Evolutionary conservation across 1,284 basidiomycete genomes (phyloP).

Genomic region (Athelia sp.): DNA sequence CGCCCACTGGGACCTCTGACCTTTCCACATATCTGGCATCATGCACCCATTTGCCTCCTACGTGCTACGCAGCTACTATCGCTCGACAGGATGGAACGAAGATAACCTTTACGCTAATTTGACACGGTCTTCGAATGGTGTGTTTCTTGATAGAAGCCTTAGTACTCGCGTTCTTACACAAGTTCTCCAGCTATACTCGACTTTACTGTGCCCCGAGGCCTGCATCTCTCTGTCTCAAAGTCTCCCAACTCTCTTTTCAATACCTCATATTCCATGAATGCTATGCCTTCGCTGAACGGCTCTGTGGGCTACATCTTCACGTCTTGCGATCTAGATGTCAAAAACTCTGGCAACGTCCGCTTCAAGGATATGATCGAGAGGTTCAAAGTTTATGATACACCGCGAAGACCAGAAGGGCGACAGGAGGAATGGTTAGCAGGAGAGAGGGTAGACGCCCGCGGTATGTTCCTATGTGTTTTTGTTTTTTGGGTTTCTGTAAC

Average conservation of each 20-base stretch:
- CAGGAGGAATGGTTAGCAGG: conserved; percentile 80
- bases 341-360: conserved; percentile 66
- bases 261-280: conserved; percentile 89
- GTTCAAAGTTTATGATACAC: conserved; percentile 78
- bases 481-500: conserved; percentile 11
- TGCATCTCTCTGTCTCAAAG: conserved; percentile 83
- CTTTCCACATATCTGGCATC: neutral
- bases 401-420: conserved; percentile 67
- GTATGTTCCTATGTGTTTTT: conserved; percentile 34
- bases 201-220: conserved; percentile 75
- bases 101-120: conserved; percentile 92
- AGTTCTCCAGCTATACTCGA: conserved; percentile 73
- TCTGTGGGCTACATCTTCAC: conserved; percentile 92
- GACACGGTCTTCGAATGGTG: conserved; percentile 85
- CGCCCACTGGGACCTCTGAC: too few relatives aligned
- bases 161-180: neutral
- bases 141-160: conserved; percentile 21
- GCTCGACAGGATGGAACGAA: conserved; percentile 92
- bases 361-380: conserved; percentile 88
- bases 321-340: conserved; percentile 74
- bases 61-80: conserved; percentile 86
- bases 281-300: conserved; percentile 88
- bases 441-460: conserved; percentile 69
- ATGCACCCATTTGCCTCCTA: conserved; percentile 88
- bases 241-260: conserved; percentile 87